A percentile compares a stretch with the other conserved stretches of the same genome.
Conservation (phyloP, 805 yeast species). For the Cyberlindnera euphorbiae region DNA sequence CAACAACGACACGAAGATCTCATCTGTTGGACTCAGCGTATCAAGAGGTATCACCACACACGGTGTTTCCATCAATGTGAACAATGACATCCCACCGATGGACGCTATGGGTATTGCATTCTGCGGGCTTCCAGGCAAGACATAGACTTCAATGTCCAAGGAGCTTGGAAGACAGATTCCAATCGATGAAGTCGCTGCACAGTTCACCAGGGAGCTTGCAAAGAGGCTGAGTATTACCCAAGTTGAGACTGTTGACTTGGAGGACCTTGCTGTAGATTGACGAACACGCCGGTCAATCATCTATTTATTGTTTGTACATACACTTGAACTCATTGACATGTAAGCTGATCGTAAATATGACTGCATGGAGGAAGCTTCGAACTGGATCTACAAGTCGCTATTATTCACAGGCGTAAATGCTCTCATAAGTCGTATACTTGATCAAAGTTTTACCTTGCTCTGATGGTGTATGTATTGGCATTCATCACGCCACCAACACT, state of each 20-base stretch:
- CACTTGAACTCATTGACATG: not conserved
- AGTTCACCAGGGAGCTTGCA: constrained; percentile 42
- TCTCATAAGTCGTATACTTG: too few relatives aligned
- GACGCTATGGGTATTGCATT: constrained; percentile 60
- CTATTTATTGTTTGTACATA: not conserved
- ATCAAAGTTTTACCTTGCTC: too few relatives aligned
- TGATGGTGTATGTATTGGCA: too few relatives aligned
- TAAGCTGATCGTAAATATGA: too few relatives aligned
- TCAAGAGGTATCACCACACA: constrained; percentile 82
- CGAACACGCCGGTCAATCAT: too few relatives aligned
- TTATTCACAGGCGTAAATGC: too few relatives aligned
- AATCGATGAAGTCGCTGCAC: constrained; percentile 35
- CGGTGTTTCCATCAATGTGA: constrained; percentile 80
- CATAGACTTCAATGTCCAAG: constrained; percentile 48
- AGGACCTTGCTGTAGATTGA: constrained; percentile 26
- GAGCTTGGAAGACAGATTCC: constrained; percentile 21
- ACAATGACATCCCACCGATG: constrained; percentile 67
- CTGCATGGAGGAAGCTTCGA: too few relatives aligned
- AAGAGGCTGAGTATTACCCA: constrained; percentile 32
- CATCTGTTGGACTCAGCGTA: constrained; percentile 86
- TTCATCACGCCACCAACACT: not conserved
- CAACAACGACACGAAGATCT: constrained; percentile 53
- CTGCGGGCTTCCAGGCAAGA: constrained; percentile 73
- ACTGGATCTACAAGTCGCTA: too few relatives aligned
- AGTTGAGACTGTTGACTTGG: constrained; percentile 34